These are phyloP conservation scores for Spergularia azorica DNA, from an alignment of 179 eudicot species.

Conservation along the genomic window DNA sequence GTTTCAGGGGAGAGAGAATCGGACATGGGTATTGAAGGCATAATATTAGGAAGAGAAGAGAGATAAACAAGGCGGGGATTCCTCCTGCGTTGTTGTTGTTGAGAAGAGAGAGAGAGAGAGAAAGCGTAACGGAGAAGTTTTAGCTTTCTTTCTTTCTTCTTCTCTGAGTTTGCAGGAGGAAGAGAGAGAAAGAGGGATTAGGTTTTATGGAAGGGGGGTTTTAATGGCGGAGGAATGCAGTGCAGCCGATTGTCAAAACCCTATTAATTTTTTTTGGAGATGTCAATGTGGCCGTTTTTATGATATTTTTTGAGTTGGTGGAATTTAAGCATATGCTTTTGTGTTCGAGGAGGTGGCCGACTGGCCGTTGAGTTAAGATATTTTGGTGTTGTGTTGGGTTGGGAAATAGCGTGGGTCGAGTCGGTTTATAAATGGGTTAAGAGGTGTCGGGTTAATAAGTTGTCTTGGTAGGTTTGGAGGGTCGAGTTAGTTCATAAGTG, in stretches of 20 bases:
- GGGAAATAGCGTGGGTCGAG: too few species aligned
- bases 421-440: too few species aligned
- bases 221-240: background rate
- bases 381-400: too few species aligned
- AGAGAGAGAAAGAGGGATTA: background rate
- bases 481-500: too few species aligned
- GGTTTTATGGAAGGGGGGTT: conserved; percentile 27
- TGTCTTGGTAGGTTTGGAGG: too few species aligned
- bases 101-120: too few species aligned
- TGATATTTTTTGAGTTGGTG: background rate
- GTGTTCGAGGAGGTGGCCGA: too few species aligned
- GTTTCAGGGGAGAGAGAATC: conserved; percentile 32
- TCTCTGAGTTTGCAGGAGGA: background rate
- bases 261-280: background rate
- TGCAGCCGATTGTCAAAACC: conserved; percentile 17
- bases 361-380: too few species aligned
- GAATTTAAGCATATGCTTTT: background rate
- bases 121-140: too few species aligned
- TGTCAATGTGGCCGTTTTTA: conserved; percentile 6
- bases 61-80: conserved; percentile 4
- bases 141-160: too few species aligned
- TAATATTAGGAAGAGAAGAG: background rate
- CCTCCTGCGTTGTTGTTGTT: too few species aligned
- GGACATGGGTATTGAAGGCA: conserved; percentile 36
- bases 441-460: too few species aligned